phyloP scores from a whole-genome alignment of 2,329 filamentous ascomycete species.

The Diaporthe vexans region DNA sequence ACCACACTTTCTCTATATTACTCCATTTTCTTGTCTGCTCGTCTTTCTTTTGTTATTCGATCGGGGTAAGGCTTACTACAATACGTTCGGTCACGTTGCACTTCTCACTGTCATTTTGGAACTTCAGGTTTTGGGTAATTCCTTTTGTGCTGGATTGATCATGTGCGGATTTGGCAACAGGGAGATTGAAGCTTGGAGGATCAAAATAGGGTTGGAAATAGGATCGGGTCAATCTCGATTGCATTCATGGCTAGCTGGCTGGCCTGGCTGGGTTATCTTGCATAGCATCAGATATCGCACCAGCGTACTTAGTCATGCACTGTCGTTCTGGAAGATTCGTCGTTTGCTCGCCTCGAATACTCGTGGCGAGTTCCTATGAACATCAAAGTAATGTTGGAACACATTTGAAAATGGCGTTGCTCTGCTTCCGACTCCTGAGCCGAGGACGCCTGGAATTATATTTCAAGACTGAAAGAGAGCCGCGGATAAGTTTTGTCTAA shows the following conservation, averaged over 20 bases:
- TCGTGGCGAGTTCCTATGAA: background rate
- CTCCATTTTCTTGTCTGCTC: background rate
- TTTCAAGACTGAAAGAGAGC: background rate
- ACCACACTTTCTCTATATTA: background rate
- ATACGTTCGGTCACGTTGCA: background rate
- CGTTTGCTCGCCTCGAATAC: background rate
- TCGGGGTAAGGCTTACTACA: background rate
- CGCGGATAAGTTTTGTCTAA: background rate
- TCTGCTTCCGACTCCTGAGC: background rate
- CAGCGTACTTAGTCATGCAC: background rate
- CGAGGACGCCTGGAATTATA: background rate
- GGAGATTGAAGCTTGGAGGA: slow-evolving; percentile 7
- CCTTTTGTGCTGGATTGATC: background rate
- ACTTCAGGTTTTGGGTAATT: background rate
- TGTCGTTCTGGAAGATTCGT: background rate
- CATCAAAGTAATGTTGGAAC: background rate
- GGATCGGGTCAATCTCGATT: background rate
- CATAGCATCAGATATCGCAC: background rate
- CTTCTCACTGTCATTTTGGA: background rate
- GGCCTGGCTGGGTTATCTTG: background rate
- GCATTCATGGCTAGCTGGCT: slow-evolving; percentile 7
- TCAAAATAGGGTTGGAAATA: background rate
- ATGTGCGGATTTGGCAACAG: background rate
- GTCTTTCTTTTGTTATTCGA: background rate
- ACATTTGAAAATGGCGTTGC: background rate